A percentile compares a stretch with the other conserved stretches of the same genome.
Conservation (phyloP, 768 basidiomycete species). For the Podaxis mareebaensis region DNA sequence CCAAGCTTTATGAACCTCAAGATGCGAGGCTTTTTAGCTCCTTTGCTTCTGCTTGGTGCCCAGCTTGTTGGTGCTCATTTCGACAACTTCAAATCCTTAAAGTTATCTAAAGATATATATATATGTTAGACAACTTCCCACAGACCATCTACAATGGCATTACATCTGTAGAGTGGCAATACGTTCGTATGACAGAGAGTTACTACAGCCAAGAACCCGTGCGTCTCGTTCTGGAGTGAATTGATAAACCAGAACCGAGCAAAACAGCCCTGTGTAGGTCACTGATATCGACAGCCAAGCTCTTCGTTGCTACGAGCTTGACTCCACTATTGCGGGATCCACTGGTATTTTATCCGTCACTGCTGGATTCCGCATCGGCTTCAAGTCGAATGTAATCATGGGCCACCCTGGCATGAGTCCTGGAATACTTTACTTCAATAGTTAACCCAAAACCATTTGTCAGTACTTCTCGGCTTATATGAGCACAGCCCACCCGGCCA, state of each 20-base stretch:
- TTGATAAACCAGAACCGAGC: neutral
- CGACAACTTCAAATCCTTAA: neutral
- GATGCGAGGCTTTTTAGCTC: neutral
- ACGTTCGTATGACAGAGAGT: slow-evolving; percentile 35
- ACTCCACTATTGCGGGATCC: slow-evolving; percentile 27
- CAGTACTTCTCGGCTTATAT: no score
- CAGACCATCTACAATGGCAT: slow-evolving; percentile 28
- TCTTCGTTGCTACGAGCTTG: slow-evolving; percentile 35
- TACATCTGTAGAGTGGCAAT: slow-evolving; percentile 31
- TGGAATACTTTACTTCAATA: no score
- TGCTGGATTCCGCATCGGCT: slow-evolving; percentile 32
- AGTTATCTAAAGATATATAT: neutral
- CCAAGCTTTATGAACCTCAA: neutral
- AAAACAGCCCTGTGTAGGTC: slow-evolving; percentile 22
- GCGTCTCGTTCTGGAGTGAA: neutral
- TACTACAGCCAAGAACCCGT: slow-evolving; percentile 34
- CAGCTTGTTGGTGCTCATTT: neutral
- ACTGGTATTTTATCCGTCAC: slow-evolving; percentile 30
- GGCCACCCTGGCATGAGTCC: slow-evolving; percentile 33
- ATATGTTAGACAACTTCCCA: slow-evolving; percentile 29
- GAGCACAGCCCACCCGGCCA: no score
- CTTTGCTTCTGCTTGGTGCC: neutral
- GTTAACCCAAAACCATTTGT: no score
- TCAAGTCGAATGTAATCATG: slow-evolving; percentile 32
- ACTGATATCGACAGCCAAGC: slow-evolving; percentile 34